These are phyloP conservation scores for Thalassiosira pacifica DNA, from an alignment of 352 stramenopile genomes.

Conservation along the genomic window DNA sequence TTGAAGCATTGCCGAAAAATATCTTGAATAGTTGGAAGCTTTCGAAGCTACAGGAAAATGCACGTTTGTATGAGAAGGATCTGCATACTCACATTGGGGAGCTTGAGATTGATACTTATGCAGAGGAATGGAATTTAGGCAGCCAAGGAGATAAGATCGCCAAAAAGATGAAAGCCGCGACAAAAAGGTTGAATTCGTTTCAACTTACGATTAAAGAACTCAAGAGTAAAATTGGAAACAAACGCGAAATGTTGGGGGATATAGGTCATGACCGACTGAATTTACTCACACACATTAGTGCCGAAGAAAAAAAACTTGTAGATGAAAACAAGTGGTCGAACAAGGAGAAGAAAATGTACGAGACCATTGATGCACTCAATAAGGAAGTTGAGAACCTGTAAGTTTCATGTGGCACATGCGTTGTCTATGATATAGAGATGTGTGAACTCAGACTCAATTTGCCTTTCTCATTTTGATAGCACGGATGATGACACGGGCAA, in stretches of 20 bases:
- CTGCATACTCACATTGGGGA: background rate
- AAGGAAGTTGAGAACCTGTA: constrained; percentile 4
- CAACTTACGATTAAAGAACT: background rate
- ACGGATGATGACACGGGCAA: too few species aligned
- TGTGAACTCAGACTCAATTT: background rate
- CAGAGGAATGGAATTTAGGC: background rate
- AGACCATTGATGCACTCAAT: background rate
- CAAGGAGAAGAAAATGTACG: background rate
- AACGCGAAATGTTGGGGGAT: background rate
- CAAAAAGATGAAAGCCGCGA: background rate
- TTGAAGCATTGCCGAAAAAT: too few species aligned
- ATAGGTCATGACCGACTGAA: background rate
- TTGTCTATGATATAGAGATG: background rate
- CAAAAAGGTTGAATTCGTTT: background rate
- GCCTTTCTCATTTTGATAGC: background rate
- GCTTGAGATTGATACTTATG: background rate
- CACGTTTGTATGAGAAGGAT: background rate
- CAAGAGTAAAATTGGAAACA: background rate
- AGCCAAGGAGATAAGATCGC: background rate
- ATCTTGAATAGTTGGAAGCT: background rate
- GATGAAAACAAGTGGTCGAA: background rate
- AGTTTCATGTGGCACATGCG: background rate
- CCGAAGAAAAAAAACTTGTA: background rate
- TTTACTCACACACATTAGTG: background rate
- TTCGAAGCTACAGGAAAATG: background rate